Percentiles rank a stretch among this genome's conserved stretches.
phyloP scores from a whole-genome alignment of 1,284 basidiomycete genomes.

The Xerocomus nothofagi region DNA sequence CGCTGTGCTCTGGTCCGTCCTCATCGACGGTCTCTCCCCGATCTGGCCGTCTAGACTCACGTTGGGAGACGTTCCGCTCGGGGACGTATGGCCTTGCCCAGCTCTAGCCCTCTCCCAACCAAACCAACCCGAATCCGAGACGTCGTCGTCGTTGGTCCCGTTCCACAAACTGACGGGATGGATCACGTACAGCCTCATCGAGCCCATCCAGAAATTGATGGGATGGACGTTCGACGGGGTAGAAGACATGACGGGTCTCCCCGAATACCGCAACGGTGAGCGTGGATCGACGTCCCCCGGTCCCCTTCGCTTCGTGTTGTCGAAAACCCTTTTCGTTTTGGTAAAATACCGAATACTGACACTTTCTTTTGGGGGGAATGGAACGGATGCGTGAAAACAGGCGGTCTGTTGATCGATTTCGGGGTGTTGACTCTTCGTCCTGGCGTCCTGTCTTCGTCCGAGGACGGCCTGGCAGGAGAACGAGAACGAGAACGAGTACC shows the following conservation, averaged over 20 bases:
- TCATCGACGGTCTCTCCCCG: slow-evolving; percentile 80
- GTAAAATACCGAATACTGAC: too few relatives aligned
- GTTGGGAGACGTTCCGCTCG: slow-evolving; percentile 67
- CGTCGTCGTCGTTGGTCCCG: slow-evolving; percentile 81
- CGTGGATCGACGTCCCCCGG: too few relatives aligned
- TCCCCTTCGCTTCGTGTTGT: too few relatives aligned
- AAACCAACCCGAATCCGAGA: slow-evolving; percentile 35
- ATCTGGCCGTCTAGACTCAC: slow-evolving; percentile 88
- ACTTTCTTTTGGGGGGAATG: too few relatives aligned
- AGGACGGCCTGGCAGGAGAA: slow-evolving; percentile 43
- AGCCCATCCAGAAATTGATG: slow-evolving; percentile 76
- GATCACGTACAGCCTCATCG: slow-evolving; percentile 86
- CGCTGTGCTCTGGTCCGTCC: slow-evolving; percentile 74
- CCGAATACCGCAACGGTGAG: slow-evolving; percentile 87
- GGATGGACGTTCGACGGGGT: slow-evolving; percentile 76
- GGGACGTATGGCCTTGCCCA: slow-evolving; percentile 88
- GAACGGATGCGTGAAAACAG: too few relatives aligned
- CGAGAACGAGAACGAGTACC: too few relatives aligned
- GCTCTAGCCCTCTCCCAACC: slow-evolving; percentile 52
- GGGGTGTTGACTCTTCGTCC: slow-evolving; percentile 64
- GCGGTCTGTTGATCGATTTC: slow-evolving; percentile 86
- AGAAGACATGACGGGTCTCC: slow-evolving; percentile 81
- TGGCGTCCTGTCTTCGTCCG: slow-evolving; percentile 44
- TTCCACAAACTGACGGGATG: slow-evolving; percentile 97
- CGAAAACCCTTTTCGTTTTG: too few relatives aligned